Conservation (phyloP, 2,329 filamentous ascomycete species). For the Claviceps sp. region DNA sequence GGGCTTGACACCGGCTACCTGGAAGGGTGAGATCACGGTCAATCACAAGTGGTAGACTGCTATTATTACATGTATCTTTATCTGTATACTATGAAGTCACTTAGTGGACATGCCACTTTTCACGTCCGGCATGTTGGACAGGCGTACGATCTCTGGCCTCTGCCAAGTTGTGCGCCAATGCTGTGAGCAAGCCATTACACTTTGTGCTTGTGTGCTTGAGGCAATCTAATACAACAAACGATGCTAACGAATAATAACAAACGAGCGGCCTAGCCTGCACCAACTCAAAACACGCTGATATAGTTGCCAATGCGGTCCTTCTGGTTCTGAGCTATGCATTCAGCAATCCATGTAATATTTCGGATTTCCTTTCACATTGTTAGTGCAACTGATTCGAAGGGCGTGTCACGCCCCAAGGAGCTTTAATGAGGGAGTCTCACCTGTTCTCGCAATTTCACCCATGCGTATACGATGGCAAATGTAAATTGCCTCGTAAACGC, state of each 20-base stretch:
- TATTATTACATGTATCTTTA: slow-evolving; percentile 20
- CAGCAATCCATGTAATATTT: slow-evolving; percentile 98
- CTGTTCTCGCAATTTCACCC: slow-evolving; percentile 96
- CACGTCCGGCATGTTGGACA: slow-evolving; percentile 1
- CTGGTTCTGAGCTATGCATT: slow-evolving; percentile 99
- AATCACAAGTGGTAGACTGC: slow-evolving; percentile 27
- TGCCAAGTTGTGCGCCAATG: slow-evolving; percentile 19
- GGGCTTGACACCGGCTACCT: slow-evolving; percentile 76
- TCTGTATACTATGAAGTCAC: slow-evolving; percentile 33
- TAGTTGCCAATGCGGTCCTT: slow-evolving; percentile 98
- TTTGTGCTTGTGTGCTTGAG: slow-evolving; percentile 23
- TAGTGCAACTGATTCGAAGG: slow-evolving; percentile 11
- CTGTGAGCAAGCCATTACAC: slow-evolving; percentile 10
- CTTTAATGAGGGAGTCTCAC: slow-evolving; percentile 35
- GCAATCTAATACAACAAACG: slow-evolving; percentile 29
- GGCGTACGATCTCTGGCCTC: slow-evolving; percentile 8
- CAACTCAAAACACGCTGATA: slow-evolving; percentile 80
- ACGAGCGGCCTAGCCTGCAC: neutral
- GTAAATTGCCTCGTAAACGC: slow-evolving; percentile 96
- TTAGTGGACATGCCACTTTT: slow-evolving; percentile 5
- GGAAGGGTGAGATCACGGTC: slow-evolving; percentile 68
- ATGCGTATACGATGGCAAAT: slow-evolving; percentile 87
- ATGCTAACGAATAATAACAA: slow-evolving; percentile 12
- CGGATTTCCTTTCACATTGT: slow-evolving; percentile 68
- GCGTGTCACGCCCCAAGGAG: neutral